Conservation (phyloP, 768 basidiomycete genomes). For the Agaricus blazei region DNA sequence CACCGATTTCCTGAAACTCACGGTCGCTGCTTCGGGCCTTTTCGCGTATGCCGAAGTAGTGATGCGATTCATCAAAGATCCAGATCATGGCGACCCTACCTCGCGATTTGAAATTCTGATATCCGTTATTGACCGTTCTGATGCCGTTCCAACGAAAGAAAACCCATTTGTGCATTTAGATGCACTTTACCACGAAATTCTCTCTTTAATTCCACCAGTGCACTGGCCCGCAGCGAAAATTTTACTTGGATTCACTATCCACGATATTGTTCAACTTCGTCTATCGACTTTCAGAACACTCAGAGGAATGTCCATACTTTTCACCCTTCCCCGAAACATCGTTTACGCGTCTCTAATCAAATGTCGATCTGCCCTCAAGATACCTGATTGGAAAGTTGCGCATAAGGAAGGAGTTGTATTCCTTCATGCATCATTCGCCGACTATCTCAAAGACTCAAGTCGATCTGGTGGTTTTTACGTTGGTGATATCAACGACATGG, state of each 20-base stretch:
- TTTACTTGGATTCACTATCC: not conserved
- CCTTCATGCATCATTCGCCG: slow-evolving; percentile 33
- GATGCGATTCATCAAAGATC: not conserved
- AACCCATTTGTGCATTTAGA: not conserved
- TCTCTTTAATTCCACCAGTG: not conserved
- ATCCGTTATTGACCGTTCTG: not conserved
- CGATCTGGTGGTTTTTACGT: not conserved
- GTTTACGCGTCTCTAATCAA: not conserved
- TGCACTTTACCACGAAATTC: not conserved
- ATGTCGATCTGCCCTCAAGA: not conserved
- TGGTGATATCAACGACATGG: slow-evolving; percentile 7
- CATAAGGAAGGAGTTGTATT: not conserved
- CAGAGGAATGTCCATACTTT: not conserved
- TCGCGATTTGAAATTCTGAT: not conserved
- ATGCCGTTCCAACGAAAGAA: not conserved
- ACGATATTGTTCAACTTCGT: too few species aligned
- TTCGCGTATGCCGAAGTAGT: not conserved
- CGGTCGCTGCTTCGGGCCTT: not conserved
- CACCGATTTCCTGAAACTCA: not conserved
- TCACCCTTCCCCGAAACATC: not conserved
- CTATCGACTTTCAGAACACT: not conserved
- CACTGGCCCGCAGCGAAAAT: not conserved
- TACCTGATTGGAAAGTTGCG: not conserved
- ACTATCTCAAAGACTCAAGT: not conserved
- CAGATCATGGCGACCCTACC: not conserved